Conservation (phyloP, 192 early-diverging fungal genomes). For the Helicostylum pulchrum region DNA sequence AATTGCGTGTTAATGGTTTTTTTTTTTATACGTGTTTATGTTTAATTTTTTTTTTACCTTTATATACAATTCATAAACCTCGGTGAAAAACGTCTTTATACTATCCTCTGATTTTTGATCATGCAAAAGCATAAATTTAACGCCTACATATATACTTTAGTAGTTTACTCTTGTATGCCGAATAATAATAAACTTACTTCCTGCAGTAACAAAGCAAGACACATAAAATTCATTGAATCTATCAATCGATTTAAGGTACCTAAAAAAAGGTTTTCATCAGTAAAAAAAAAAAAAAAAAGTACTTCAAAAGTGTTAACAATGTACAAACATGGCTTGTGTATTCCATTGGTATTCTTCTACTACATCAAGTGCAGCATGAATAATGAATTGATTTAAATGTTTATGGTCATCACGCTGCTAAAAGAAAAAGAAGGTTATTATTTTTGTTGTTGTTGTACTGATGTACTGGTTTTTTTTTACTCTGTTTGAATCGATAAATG, state of each 20-base stretch:
- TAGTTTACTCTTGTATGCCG: neutral
- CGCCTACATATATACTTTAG: constrained; percentile 49
- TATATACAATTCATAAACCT: constrained; percentile 81
- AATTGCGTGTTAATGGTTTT: neutral
- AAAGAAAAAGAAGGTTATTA: constrained; percentile 8
- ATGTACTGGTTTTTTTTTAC: neutral
- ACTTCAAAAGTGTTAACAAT: neutral
- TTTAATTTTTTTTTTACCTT: constrained; percentile 56
- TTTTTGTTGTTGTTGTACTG: neutral
- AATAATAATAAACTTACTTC: constrained; percentile 49
- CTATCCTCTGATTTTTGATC: constrained; percentile 74
- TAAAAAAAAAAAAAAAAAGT: too few relatives aligned
- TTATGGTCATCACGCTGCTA: constrained; percentile 72
- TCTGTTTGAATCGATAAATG: constrained; percentile 37
- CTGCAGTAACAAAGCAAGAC: constrained; percentile 88
- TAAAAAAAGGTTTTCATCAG: constrained; percentile 24
- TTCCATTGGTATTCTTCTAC: constrained; percentile 94
- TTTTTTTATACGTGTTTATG: neutral
- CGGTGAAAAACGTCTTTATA: constrained; percentile 79
- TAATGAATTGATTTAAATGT: constrained; percentile 95
- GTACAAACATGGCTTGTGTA: constrained; percentile 71
- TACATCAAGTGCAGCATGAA: constrained; percentile 94
- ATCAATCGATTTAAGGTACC: constrained; percentile 94
- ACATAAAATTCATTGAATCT: constrained; percentile 93
- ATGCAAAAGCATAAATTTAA: constrained; percentile 80